These are phyloP conservation scores for Myriangium duriaei DNA, from an alignment of 2,329 filamentous ascomycete species.

Conservation along the genomic window DNA sequence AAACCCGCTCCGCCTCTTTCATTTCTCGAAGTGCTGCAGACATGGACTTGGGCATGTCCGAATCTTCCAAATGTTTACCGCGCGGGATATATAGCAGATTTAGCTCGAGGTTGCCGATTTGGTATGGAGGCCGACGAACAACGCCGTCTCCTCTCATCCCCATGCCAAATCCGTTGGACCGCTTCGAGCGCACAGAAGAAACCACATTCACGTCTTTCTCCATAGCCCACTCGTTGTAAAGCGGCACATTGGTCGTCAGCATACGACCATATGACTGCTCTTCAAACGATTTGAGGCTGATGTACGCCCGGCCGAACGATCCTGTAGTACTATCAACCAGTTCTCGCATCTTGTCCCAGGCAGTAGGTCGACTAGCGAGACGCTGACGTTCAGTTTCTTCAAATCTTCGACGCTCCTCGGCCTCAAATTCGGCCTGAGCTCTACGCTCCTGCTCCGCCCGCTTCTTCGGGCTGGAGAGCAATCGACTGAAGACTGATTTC, in stretches of 20 bases:
- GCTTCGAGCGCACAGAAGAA: slow-evolving; percentile 92
- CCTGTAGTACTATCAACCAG: slow-evolving; percentile 77
- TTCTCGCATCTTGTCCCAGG: slow-evolving; percentile 78
- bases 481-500: slow-evolving; percentile 84
- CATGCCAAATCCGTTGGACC: slow-evolving; percentile 26
- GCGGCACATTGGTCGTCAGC: slow-evolving; percentile 76
- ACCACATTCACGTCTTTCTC: slow-evolving; percentile 61
- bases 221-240: slow-evolving; percentile 97
- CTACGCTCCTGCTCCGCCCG: slow-evolving; percentile 85
- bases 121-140: slow-evolving; percentile 79
- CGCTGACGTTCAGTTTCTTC: slow-evolving; percentile 39
- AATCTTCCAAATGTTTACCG: slow-evolving; percentile 72
- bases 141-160: slow-evolving; percentile 52
- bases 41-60: slow-evolving; percentile 99
- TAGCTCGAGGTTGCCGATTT: slow-evolving; percentile 84
- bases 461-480: slow-evolving; percentile 92
- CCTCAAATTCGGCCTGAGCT: slow-evolving; percentile 69
- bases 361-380: slow-evolving; percentile 51
- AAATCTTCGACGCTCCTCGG: slow-evolving; percentile 30
- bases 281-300: slow-evolving; percentile 89
- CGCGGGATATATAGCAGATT: slow-evolving; percentile 92
- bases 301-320: slow-evolving; percentile 86
- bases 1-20: slow-evolving; percentile 72
- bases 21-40: slow-evolving; percentile 89
- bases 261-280: slow-evolving; percentile 76